A percentile compares a stretch with the other conserved stretches of the same genome.
Evolutionary conservation across 1,284 basidiomycete species (phyloP).

Genomic region (Cerioporus squamosus): DNA sequence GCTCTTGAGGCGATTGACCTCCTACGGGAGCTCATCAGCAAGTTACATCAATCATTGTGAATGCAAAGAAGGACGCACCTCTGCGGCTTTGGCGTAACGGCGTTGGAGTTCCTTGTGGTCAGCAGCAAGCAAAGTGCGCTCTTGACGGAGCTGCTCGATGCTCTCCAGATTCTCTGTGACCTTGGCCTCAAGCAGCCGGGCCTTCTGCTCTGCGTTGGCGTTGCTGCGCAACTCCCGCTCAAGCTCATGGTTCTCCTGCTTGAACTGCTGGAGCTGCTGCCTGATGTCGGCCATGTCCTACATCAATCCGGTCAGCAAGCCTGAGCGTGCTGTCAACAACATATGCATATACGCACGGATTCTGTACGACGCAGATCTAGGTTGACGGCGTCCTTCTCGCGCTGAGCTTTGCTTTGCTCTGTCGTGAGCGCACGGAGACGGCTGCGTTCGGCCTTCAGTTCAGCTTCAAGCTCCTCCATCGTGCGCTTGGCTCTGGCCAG

Average conservation of each 20-base stretch:
- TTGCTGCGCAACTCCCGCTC: constrained; percentile 73
- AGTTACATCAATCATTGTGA: background rate
- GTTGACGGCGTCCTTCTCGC: constrained; percentile 65
- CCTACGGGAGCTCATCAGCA: constrained; percentile 38
- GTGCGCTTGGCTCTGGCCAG: constrained; percentile 65
- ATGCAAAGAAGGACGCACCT: constrained; percentile 47
- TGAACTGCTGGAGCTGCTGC: constrained; percentile 65
- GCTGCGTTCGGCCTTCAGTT: constrained; percentile 68
- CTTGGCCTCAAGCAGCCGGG: constrained; percentile 63
- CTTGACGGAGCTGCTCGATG: constrained; percentile 74
- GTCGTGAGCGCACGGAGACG: constrained; percentile 62
- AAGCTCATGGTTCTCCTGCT: constrained; percentile 69
- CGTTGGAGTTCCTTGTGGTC: constrained; percentile 76
- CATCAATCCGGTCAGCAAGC: background rate
- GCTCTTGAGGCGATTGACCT: constrained; percentile 62
- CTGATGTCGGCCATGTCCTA: constrained; percentile 81
- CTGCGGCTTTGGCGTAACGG: constrained; percentile 63
- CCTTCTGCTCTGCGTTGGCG: constrained; percentile 68
- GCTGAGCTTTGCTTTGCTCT: constrained; percentile 63
- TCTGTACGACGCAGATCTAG: constrained; percentile 71
- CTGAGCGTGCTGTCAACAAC: background rate
- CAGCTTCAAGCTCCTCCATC: constrained; percentile 69
- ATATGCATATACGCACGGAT: constrained; percentile 46
- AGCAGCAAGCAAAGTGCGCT: constrained; percentile 64
- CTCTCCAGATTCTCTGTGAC: constrained; percentile 67